Evolutionary conservation across 331 rosid species (phyloP), one percentile per base, ranked within the genome.

Genomic region (Pyrus hybrid): DNA sequence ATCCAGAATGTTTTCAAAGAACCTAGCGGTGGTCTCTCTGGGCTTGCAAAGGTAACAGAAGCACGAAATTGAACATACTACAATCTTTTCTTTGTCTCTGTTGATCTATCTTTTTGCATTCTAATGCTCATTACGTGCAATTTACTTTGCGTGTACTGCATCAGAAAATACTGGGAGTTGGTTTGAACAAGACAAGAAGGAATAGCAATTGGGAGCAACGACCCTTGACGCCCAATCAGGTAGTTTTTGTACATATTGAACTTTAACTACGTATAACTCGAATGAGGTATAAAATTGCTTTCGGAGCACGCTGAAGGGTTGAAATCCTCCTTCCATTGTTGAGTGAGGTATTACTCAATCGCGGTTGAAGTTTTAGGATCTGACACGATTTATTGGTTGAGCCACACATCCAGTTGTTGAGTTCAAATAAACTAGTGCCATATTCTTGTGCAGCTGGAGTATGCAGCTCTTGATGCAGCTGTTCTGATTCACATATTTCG

Each of bases 141-240:
- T 77, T 18, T 30, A 74, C 49, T 21, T 62, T 74, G n/a, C n/a
- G 67, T 67, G 62, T 70, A 22, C 21, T 17, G 57, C 57, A 13
- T 79, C 84, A 95, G 99, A 95, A 95, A 90, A 83, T 92, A 69
- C 67, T 95, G 63, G 99, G 99, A 70, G 92, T 93, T 76, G 86
- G 86, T 80, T 85, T 95, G 81, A 92, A 95, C 91, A 95, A 95
- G 87, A 90, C 98, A 57, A 88, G 97, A 75, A 88, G 96, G 80
- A 89, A 89, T 85, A 95, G 99, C 86, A 85, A 95, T 75, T 95
- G 97, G 99, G 99, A 95, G 83, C 96, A 86, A 53, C 87, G 99
- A 8, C 99, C 99, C 56, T 83, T 95, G 77, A 83, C 93, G 32
- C 80, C 30, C 78, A 88, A 92, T 84, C 99, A 95, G 87, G 99